Percentiles rank a stretch among this genome's conserved stretches.
Evolutionary conservation across 495 filamentous ascomycete species (phyloP).

Genomic region (Penicillium diatomitis): DNA sequence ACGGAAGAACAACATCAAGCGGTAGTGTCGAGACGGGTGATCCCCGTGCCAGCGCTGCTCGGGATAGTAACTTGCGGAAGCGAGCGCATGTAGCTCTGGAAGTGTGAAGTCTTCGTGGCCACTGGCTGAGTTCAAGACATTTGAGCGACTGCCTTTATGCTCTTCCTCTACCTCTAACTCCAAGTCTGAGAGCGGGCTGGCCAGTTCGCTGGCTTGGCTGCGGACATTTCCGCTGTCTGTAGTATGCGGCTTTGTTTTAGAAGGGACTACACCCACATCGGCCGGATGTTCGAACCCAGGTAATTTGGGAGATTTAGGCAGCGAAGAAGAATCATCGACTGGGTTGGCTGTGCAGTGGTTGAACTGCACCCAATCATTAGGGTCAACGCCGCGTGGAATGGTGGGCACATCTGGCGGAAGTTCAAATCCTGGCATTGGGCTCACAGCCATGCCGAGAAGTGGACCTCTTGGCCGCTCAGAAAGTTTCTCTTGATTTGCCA

Average conservation of each 20-base stretch:
- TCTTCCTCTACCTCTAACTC: neutral
- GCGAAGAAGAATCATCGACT: slow-evolving; percentile 3
- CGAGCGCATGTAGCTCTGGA: slow-evolving; percentile 33
- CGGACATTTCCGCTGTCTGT: neutral
- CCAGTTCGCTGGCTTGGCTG: neutral
- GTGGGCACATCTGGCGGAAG: slow-evolving; percentile 28
- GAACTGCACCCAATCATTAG: slow-evolving; percentile 23
- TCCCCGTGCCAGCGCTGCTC: slow-evolving; percentile 33
- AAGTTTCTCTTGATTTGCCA: slow-evolving; percentile 34
- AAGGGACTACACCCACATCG: neutral
- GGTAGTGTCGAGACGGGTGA: slow-evolving; percentile 43
- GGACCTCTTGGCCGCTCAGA: slow-evolving; percentile 33
- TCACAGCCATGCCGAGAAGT: slow-evolving; percentile 47
- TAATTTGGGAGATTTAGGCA: neutral
- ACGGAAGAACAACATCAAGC: slow-evolving; percentile 66
- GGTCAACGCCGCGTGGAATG: slow-evolving; percentile 21
- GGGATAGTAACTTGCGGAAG: slow-evolving; percentile 28
- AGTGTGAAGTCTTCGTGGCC: slow-evolving; percentile 11
- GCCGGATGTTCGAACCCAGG: neutral
- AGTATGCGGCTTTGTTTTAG: neutral
- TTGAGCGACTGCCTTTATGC: neutral
- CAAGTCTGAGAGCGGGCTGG: neutral
- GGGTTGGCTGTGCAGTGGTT: slow-evolving; percentile 22
- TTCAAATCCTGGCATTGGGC: slow-evolving; percentile 54
- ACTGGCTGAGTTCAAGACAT: neutral